Conservation (phyloP, 441 rosid genomes). For the Sinapis alba region DNA sequence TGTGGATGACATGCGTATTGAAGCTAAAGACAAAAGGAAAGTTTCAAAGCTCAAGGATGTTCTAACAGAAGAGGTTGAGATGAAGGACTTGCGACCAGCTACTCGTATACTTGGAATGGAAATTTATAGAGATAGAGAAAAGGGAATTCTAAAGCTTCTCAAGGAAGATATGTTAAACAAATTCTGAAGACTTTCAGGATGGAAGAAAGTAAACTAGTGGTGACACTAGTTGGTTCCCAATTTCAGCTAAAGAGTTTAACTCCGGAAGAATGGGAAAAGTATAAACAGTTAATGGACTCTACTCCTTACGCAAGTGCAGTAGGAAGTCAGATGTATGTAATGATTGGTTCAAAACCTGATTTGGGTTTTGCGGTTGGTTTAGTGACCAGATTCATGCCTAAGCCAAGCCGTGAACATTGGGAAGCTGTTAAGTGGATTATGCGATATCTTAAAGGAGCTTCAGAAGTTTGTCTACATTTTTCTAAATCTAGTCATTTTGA, state of each 20-base stretch:
- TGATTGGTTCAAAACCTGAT: not conserved
- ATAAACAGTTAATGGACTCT: too few species aligned
- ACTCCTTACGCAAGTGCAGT: not conserved
- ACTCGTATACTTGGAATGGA: too few species aligned
- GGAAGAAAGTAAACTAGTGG: not conserved
- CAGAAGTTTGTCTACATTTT: too few species aligned
- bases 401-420: not conserved
- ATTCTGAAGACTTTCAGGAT: not conserved
- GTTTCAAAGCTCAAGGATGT: too few species aligned
- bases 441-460: too few species aligned
- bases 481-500: not conserved
- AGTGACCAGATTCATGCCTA: not conserved
- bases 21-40: too few species aligned
- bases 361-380: not conserved
- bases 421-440: not conserved
- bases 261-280: not conserved
- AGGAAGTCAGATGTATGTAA: not conserved
- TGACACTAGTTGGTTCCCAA: not conserved
- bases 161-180: not conserved
- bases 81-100: too few species aligned
- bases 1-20: too few species aligned
- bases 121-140: too few species aligned
- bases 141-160: too few species aligned
- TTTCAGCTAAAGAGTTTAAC: not conserved
- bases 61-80: too few species aligned